Conservation (phyloP, 2,329 filamentous ascomycete genomes). For the Calonectria pteridis region DNA sequence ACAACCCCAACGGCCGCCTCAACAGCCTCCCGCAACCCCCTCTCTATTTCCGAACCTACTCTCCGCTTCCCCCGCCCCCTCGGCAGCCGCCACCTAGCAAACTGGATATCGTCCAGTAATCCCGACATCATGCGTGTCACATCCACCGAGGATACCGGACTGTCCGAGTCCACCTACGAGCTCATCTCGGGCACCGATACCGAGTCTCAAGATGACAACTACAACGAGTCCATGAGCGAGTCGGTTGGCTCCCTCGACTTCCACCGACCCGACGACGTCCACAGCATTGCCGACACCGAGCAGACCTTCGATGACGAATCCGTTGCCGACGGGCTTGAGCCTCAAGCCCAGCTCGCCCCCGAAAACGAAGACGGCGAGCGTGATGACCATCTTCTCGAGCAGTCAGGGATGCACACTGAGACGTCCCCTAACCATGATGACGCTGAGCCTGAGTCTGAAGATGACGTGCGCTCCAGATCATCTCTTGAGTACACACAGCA, state of each 20-base stretch:
- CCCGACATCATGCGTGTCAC: slow-evolving; percentile 67
- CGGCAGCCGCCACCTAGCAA: slow-evolving; percentile 67
- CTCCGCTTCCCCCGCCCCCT: slow-evolving; percentile 69
- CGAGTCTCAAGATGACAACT: slow-evolving; percentile 64
- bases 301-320: slow-evolving; percentile 60
- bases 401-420: slow-evolving; percentile 11
- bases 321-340: slow-evolving; percentile 49
- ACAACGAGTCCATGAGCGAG: slow-evolving; percentile 61
- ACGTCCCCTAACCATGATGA: slow-evolving; percentile 39
- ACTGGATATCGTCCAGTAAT: slow-evolving; percentile 70
- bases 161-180: slow-evolving; percentile 70
- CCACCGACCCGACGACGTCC: slow-evolving; percentile 63
- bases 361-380: slow-evolving; percentile 29
- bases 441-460: slow-evolving; percentile 55
- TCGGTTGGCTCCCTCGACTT: slow-evolving; percentile 65
- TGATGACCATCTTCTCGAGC: slow-evolving; percentile 16
- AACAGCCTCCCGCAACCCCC: slow-evolving; percentile 30
- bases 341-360: slow-evolving; percentile 20
- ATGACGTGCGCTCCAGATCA: slow-evolving; percentile 53
- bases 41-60: slow-evolving; percentile 60
- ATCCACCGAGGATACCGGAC: slow-evolving; percentile 61
- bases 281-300: slow-evolving; percentile 64
- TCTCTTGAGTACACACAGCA: slow-evolving; percentile 65
- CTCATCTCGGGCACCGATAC: slow-evolving; percentile 66
- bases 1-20: slow-evolving; percentile 33